Conservation (phyloP, 305 asterid genomes). For the Fraxinus latifolia region DNA sequence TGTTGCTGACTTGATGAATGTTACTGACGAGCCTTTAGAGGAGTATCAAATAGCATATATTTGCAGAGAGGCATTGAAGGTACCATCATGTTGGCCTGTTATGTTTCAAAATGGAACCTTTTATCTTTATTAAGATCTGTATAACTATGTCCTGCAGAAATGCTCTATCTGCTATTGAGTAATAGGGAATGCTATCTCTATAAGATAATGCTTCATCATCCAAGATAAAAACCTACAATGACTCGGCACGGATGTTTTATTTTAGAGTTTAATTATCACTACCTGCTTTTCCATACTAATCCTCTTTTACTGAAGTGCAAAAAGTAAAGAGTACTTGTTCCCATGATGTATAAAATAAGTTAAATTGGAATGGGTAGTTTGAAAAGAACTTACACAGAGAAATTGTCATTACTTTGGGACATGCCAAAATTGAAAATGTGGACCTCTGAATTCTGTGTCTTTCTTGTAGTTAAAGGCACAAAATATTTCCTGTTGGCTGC, state of each 20-base stretch:
- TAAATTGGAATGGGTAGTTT: background rate
- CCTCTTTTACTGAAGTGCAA: background rate
- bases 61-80: constrained; percentile 95
- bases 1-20: constrained; percentile 95
- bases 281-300: constrained; percentile 1
- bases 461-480: background rate
- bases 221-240: background rate
- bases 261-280: constrained; percentile 12
- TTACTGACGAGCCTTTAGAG: constrained; percentile 83
- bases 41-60: constrained; percentile 89
- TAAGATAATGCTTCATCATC: background rate
- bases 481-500: constrained; percentile 15
- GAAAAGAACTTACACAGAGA: background rate
- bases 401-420: background rate
- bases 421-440: constrained; percentile 6
- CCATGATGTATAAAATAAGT: background rate
- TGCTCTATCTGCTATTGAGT: background rate
- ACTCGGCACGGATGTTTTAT: background rate
- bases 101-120: constrained; percentile 19
- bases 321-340: background rate
- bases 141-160: background rate
- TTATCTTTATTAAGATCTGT: background rate
- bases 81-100: constrained; percentile 28
- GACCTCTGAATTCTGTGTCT: background rate
- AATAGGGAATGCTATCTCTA: background rate